A percentile compares a stretch with the other conserved stretches of the same genome.
These are phyloP conservation scores for Boletus sp. DNA, from an alignment of 768 basidiomycete genomes.

Conservation along the genomic window DNA sequence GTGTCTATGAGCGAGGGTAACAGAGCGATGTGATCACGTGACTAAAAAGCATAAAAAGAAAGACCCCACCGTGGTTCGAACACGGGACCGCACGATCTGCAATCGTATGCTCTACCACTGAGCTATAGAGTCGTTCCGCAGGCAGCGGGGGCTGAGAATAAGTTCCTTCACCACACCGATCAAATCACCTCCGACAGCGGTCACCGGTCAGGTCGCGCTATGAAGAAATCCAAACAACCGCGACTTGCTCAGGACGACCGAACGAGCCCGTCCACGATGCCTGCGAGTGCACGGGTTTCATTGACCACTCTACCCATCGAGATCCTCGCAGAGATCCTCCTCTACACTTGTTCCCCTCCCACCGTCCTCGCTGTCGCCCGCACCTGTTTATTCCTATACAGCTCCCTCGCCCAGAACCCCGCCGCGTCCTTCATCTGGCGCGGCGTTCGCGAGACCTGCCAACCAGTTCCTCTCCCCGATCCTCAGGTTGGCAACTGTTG, in stretches of 20 bases:
- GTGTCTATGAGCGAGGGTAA: too few relatives aligned
- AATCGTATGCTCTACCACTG: constrained; percentile 58
- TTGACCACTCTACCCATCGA: constrained; percentile 51
- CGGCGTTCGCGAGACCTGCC: constrained; percentile 39
- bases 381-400: constrained; percentile 52
- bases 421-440: constrained; percentile 59
- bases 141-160: too few relatives aligned
- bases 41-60: not conserved
- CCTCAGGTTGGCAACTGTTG: constrained; percentile 41
- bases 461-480: constrained; percentile 38
- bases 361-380: constrained; percentile 60
- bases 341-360: constrained; percentile 47
- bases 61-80: constrained; percentile 54
- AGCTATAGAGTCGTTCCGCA: constrained; percentile 28
- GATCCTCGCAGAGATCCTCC: constrained; percentile 59
- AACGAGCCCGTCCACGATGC: not conserved
- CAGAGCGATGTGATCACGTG: too few relatives aligned
- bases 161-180: too few relatives aligned
- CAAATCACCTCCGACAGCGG: not conserved
- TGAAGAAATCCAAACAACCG: constrained; percentile 11
- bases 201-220: not conserved
- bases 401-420: constrained; percentile 42
- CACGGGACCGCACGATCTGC: constrained; percentile 56
- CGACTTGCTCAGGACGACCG: not conserved
- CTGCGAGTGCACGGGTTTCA: not conserved